Evolutionary conservation across 371 early-diverging fungal species (phyloP).

Genomic region (Mucor circinelloides): DNA sequence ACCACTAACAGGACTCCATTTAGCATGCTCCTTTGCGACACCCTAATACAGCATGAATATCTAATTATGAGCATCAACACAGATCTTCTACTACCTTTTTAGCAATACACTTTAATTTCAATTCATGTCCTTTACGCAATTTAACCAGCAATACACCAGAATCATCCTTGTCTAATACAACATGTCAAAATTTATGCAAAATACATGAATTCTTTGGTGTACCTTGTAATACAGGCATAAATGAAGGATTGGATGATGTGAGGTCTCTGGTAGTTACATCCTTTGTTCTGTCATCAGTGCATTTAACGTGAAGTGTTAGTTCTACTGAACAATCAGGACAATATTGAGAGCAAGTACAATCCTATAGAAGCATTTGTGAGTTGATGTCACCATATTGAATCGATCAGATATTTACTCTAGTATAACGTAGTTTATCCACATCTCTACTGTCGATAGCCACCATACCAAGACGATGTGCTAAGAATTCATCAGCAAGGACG

Average conservation of each 20-base stretch:
- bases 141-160: constrained; percentile 89
- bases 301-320: constrained; percentile 83
- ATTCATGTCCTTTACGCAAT: constrained; percentile 91
- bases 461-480: constrained; percentile 98
- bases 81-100: constrained; percentile 61
- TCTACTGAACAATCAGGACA: constrained; percentile 93
- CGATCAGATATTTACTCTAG: constrained; percentile 57
- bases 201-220: neutral
- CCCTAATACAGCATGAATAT: constrained; percentile 66
- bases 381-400: neutral
- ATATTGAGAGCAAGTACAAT: constrained; percentile 90
- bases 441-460: constrained; percentile 89
- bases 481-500: constrained; percentile 97
- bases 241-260: constrained; percentile 73
- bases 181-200: neutral
- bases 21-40: constrained; percentile 97
- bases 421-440: constrained; percentile 82
- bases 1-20: constrained; percentile 97
- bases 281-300: constrained; percentile 73
- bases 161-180: constrained; percentile 56
- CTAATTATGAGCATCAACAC: neutral
- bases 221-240: constrained; percentile 78
- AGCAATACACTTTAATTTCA: constrained; percentile 86
- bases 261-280: constrained; percentile 88
- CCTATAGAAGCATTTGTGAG: constrained; percentile 45